These are phyloP conservation scores for Candida sp. DNA, from an alignment of 1,139 yeast genomes.

Conservation along the genomic window DNA sequence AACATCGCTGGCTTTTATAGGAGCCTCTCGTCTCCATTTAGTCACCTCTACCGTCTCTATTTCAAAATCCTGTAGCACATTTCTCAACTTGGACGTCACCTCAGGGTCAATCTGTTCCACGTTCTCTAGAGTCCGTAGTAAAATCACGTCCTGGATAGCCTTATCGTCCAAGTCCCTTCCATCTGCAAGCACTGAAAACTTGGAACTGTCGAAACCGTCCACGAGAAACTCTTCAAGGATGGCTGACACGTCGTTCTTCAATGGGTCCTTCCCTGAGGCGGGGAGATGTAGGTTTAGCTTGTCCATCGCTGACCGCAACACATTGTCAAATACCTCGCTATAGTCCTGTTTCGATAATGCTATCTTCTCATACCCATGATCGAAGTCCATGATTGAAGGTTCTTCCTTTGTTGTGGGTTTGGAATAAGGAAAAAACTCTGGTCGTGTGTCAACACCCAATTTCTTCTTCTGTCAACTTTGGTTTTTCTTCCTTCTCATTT, in stretches of 20 bases:
- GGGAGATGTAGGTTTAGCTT: slow-evolving; percentile 56
- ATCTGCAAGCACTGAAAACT: slow-evolving; percentile 54
- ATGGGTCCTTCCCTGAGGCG: slow-evolving; percentile 43
- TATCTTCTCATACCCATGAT: slow-evolving; percentile 39
- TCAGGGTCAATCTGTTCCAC: slow-evolving; percentile 69
- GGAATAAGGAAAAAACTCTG: not conserved
- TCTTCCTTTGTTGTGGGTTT: not conserved
- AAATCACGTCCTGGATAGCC: slow-evolving; percentile 27
- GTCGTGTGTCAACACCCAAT: not conserved
- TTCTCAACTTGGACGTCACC: slow-evolving; percentile 56
- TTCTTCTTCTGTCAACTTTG: not conserved
- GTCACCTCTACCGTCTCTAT: slow-evolving; percentile 59
- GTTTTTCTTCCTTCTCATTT: not conserved
- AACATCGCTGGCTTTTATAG: slow-evolving; percentile 32
- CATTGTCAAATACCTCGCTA: slow-evolving; percentile 46
- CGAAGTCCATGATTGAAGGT: not conserved
- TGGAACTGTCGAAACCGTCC: slow-evolving; percentile 56
- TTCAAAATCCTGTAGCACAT: slow-evolving; percentile 58
- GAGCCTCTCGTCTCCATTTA: slow-evolving; percentile 55
- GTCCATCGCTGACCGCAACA: slow-evolving; percentile 40
- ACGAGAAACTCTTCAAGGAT: slow-evolving; percentile 48
- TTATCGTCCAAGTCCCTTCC: slow-evolving; percentile 29
- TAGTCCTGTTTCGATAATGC: slow-evolving; percentile 56
- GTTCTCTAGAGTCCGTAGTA: slow-evolving; percentile 38
- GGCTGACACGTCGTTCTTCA: slow-evolving; percentile 46